These are phyloP conservation scores for Fusarium sp. DNA, from an alignment of 2,329 filamentous ascomycete species.

Conservation along the genomic window DNA sequence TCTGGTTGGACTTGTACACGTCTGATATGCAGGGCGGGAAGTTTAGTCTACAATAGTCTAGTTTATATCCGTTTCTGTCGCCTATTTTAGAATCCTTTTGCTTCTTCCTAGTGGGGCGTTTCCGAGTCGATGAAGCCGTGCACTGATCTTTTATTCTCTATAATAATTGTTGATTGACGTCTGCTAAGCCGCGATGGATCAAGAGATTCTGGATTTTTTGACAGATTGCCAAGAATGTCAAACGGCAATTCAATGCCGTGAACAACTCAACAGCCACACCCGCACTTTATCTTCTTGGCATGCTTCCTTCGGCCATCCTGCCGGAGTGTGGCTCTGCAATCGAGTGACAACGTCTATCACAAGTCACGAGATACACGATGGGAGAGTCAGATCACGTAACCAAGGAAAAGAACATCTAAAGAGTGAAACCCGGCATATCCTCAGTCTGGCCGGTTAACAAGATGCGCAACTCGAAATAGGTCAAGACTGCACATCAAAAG, in stretches of 20 bases:
- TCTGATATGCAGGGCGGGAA: conserved; percentile 15
- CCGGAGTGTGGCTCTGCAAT: neutral
- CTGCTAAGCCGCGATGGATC: neutral
- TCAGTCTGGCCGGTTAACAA: neutral
- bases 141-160: neutral
- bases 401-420: neutral
- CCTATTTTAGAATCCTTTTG: conserved; percentile 8
- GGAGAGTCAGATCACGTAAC: neutral
- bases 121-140: neutral
- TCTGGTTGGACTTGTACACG: conserved; percentile 26
- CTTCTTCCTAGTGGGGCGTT: neutral
- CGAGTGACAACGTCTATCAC: neutral
- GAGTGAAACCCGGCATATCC: too few relatives aligned
- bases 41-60: neutral
- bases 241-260: neutral
- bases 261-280: neutral
- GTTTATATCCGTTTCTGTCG: neutral
- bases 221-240: neutral
- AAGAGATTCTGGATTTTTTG: neutral
- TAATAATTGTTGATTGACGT: neutral
- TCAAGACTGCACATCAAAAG: neutral
- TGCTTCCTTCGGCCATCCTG: neutral
- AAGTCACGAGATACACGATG: neutral
- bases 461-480: neutral
- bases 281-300: neutral